Conservation (phyloP, 1,139 yeast genomes). For the Dujonia santamariae region DNA sequence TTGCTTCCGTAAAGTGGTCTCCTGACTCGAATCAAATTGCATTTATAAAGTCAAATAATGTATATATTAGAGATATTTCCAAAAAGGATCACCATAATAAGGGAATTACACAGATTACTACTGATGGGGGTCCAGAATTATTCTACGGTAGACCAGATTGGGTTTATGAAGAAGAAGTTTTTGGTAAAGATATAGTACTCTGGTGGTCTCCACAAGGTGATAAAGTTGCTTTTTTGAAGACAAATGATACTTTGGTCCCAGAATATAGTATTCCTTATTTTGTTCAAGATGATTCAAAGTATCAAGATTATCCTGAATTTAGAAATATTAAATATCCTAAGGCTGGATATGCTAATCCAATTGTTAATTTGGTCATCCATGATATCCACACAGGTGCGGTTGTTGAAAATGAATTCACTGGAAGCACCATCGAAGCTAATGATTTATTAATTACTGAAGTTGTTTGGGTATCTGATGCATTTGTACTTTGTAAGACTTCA, state of each 20-base stretch:
- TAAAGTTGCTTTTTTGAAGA: conserved; percentile 43
- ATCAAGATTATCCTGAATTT: conserved; percentile 40
- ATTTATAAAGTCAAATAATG: conserved; percentile 62
- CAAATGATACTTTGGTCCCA: conserved; percentile 54
- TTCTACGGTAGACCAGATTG: conserved; percentile 80
- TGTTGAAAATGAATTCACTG: background rate
- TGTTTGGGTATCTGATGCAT: conserved; percentile 37
- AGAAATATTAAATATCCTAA: conserved; percentile 43
- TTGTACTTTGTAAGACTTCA: conserved; percentile 35
- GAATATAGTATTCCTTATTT: conserved; percentile 51
- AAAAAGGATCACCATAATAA: conserved; percentile 12
- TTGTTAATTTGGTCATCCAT: conserved; percentile 36
- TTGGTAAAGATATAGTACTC: conserved; percentile 44
- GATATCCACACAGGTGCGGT: conserved; percentile 14
- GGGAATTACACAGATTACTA: conserved; percentile 35
- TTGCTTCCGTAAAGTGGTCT: conserved; percentile 68
- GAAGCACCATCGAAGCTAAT: conserved; percentile 16
- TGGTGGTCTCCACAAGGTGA: conserved; percentile 62
- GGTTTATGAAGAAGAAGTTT: conserved; percentile 83
- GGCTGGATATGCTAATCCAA: conserved; percentile 45
- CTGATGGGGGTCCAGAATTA: conserved; percentile 47
- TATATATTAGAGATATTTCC: conserved; percentile 45
- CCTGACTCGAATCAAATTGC: conserved; percentile 68
- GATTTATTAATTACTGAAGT: conserved; percentile 36
- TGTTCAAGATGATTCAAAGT: conserved; percentile 38